Base-by-base conservation (phyloP, 805 yeast genomes). In the Yarrowia divulgata region DNA sequence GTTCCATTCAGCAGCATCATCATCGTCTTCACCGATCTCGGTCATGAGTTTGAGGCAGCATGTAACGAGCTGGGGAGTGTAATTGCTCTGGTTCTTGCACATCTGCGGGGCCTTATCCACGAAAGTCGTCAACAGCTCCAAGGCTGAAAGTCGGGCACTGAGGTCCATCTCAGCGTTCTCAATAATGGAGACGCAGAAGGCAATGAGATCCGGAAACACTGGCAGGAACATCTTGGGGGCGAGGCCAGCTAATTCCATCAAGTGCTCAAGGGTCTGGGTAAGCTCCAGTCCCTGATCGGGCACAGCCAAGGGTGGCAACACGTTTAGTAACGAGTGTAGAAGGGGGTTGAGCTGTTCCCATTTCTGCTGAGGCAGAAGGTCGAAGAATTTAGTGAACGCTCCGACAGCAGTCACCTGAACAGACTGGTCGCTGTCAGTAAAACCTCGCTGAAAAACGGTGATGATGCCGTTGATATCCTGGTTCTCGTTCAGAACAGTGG, bases 221-320 rank as follows among this genome's bases (percentile, higher is more conserved):
- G 92, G 92, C 76, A 85, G 87, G 82, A 95, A 95, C 87, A 95
- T 86, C 76, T 93, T 94, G 68, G 99, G 98, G 9, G 98, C 98
- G 70, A 93, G 81, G 72, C 90, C 94, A 10, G 93, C 97, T 70
- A 95, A 84, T 74, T 95, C 98, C 69, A 93, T 92, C 73, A 95
- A 82, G 8, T 93, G 85, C 78, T 93, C 97, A 73, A 95, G 85
- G n/a, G 93, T 97, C 7, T 92, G 84, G 0, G 97, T 89, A 72
- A 95, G 84, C 8, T 97, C 91, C 16, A 84, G 81, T 70, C 91
- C 95, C 75, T 92, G 90, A 55, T 94, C 93, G 75, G 84, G 87
- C 71, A 86, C 88, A 70, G 93, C 83, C 71, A 95, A 86, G 73
- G 92, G 88, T 66, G 97, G 97, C 74, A 95, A 84, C 55, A 97